These are phyloP conservation scores for Brassica hybrid DNA, from an alignment of 441 rosid genomes.

Conservation along the genomic window DNA sequence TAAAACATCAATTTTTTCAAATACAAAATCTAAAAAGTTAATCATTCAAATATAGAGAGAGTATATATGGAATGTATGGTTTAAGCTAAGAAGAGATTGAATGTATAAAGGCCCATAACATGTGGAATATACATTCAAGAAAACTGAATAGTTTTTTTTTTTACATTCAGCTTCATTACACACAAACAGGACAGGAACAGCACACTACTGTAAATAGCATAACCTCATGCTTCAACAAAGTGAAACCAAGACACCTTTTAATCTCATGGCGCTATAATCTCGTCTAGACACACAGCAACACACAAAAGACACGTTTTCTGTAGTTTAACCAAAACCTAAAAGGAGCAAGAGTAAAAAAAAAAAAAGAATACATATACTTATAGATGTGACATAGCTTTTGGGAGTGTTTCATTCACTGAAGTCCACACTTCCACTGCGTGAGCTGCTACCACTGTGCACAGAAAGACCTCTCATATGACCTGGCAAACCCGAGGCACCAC, in stretches of 20 bases:
- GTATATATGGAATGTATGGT: too few relatives aligned
- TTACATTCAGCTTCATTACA: constrained; percentile 18
- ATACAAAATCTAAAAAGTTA: too few relatives aligned
- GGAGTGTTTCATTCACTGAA: constrained; percentile 63
- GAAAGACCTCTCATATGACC: constrained; percentile 86
- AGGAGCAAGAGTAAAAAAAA: background rate
- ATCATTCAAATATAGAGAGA: too few relatives aligned
- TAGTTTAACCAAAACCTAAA: constrained; percentile 18
- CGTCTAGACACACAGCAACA: constrained; percentile 16
- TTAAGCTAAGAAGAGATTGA: background rate
- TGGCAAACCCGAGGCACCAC: constrained; percentile 47
- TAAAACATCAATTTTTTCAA: too few relatives aligned
- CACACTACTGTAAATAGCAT: constrained; percentile 22
- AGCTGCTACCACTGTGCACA: constrained; percentile 85
- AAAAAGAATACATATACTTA: constrained; percentile 30
- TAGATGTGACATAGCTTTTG: constrained; percentile 11
- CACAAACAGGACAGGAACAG: background rate
- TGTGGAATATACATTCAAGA: constrained; percentile 4
- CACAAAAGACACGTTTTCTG: constrained; percentile 22
- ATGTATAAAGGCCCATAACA: constrained; percentile 7
- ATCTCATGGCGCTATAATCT: constrained; percentile 30
- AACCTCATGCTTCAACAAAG: constrained; percentile 31
- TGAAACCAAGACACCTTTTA: constrained; percentile 30
- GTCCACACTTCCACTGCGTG: constrained; percentile 82
- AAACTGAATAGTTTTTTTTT: background rate